A percentile compares a stretch with the other conserved stretches of the same genome.
Evolutionary conservation across 352 stramenopile genomes (phyloP).

Genomic region (Thalassiosira mediterranea): DNA sequence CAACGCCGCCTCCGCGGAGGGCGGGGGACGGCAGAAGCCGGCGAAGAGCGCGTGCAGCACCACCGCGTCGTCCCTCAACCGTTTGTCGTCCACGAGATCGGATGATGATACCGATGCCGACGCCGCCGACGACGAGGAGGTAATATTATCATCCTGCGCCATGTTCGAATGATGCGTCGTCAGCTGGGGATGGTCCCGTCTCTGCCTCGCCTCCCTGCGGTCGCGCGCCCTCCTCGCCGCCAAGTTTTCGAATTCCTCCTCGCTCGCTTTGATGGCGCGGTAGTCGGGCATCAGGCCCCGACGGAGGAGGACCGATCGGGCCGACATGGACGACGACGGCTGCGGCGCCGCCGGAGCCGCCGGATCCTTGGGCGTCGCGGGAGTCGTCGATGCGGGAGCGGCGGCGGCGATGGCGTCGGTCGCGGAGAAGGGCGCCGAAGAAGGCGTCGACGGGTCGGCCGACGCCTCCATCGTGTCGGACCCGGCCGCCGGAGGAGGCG

Average conservation of each 20-base stretch:
- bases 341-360: too few species aligned
- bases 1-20: slow-evolving; percentile 20
- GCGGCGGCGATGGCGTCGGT: too few species aligned
- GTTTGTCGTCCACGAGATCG: neutral
- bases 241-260: slow-evolving; percentile 1
- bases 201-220: neutral
- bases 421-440: too few species aligned
- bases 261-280: neutral
- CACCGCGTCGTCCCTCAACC: slow-evolving; percentile 16
- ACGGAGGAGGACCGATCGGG: slow-evolving; percentile 7
- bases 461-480: too few species aligned
- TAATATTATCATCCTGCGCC: neutral
- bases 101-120: neutral
- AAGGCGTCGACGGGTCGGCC: too few species aligned
- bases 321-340: neutral
- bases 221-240: neutral
- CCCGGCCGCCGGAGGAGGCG: too few species aligned
- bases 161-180: too few species aligned
- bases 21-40: slow-evolving; percentile 61
- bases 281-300: slow-evolving; percentile 20
- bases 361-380: neutral
- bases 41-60: slow-evolving; percentile 66
- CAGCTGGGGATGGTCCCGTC: neutral
- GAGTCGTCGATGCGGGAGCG: too few species aligned
- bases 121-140: neutral